These are phyloP conservation scores for Zopfia rhizophila DNA, from an alignment of 2,329 filamentous ascomycete genomes.

Conservation along the genomic window DNA sequence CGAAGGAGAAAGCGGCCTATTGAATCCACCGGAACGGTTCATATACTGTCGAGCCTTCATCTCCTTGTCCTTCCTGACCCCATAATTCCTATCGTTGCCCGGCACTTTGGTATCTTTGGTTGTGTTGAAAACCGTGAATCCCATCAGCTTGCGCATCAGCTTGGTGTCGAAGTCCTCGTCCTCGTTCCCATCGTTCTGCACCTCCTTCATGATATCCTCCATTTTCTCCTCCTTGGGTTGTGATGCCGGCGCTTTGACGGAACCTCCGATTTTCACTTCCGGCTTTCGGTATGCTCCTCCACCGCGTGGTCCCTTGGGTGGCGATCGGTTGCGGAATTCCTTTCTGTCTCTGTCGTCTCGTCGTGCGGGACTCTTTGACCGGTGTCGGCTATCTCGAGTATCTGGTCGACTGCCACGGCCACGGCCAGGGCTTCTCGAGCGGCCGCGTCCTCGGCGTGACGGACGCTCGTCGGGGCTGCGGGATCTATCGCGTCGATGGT, in stretches of 20 bases:
- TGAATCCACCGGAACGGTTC: constrained; percentile 85
- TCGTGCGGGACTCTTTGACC: constrained; percentile 39
- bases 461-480: constrained; percentile 29
- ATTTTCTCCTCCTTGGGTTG: constrained; percentile 38
- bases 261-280: constrained; percentile 20
- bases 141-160: constrained; percentile 87
- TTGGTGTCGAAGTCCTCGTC: constrained; percentile 72
- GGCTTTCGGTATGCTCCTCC: constrained; percentile 19
- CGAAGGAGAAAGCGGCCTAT: constrained; percentile 72
- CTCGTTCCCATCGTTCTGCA: constrained; percentile 41
- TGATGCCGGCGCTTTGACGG: constrained; percentile 21
- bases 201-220: constrained; percentile 37
- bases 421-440: too few relatives aligned
- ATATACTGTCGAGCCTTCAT: constrained; percentile 97
- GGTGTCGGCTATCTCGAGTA: constrained; percentile 27
- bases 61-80: constrained; percentile 90
- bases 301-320: constrained; percentile 40
- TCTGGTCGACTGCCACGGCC: constrained; percentile 27
- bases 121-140: constrained; percentile 84
- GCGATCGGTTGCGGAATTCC: constrained; percentile 18
- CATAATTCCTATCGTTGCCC: constrained; percentile 83
- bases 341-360: constrained; percentile 29
- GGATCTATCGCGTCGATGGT: constrained; percentile 44
- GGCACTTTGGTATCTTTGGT: constrained; percentile 90
- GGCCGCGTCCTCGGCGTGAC: constrained; percentile 43